These are phyloP conservation scores for Rhizophora mangle DNA, from an alignment of 345 rosid genomes.

Conservation along the genomic window DNA sequence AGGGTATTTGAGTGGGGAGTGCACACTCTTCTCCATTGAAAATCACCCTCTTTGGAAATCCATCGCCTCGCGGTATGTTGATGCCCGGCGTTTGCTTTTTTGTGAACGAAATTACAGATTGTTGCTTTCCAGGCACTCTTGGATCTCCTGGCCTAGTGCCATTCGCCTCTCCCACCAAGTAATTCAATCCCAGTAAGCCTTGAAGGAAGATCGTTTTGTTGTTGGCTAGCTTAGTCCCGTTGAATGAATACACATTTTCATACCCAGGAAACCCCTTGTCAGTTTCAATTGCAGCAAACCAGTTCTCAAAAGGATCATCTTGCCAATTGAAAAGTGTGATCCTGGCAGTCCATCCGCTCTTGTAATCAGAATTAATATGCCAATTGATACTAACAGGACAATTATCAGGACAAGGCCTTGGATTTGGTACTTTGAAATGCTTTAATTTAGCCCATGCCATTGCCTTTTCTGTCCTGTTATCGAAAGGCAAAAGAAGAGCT, in stretches of 20 bases:
- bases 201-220: conserved; percentile 61
- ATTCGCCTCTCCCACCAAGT: conserved; percentile 53
- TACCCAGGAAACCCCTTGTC: conserved; percentile 57
- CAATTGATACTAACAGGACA: conserved; percentile 95
- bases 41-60: conserved; percentile 65
- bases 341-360: conserved; percentile 76
- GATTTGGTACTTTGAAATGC: conserved; percentile 44
- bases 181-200: conserved; percentile 66
- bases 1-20: conserved; percentile 58
- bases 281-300: conserved; percentile 67
- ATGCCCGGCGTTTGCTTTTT: conserved; percentile 50
- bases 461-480: conserved; percentile 63
- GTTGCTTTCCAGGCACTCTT: conserved; percentile 80
- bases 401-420: conserved; percentile 83
- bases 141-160: conserved; percentile 54
- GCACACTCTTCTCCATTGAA: conserved; percentile 97
- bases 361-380: conserved; percentile 71
- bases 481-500: conserved; percentile 72
- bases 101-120: conserved; percentile 71
- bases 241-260: conserved; percentile 77
- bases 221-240: conserved; percentile 59
- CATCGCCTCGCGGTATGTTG: conserved; percentile 56
- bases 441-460: conserved; percentile 72
- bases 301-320: conserved; percentile 48
- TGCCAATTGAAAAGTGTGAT: conserved; percentile 87